Base-by-base conservation (phyloP, 495 filamentous ascomycete species). In the Paragyromitra xinjiangensis region DNA sequence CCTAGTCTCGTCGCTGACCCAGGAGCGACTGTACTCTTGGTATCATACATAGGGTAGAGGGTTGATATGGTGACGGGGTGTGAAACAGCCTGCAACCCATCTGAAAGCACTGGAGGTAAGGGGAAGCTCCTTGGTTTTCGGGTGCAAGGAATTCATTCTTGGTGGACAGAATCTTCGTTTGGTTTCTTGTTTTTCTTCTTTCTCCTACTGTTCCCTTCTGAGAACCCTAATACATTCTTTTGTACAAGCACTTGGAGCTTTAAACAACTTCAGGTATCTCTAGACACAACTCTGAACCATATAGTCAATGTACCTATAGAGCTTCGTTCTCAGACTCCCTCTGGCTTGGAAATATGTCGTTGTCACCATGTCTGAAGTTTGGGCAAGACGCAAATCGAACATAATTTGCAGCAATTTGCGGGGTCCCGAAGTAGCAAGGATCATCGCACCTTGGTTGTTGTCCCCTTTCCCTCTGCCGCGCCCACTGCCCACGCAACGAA, bases 391-490 rank as follows among this genome's bases (percentile, higher is more conserved):
- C 70, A 73, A 77, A 77, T 71, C 74, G 62, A 40, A 77, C 75
- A 77, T 78, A 79, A 79, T 79, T 79, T 78, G 56, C 77, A 79
- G 75, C 74, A 66, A 79, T 79, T 71, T 79, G 34, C 45, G 11
- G 37, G n/a, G 34, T 73, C 77, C 77, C 11, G 45, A 79, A 78
- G 44, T 2, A 76, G 77, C 50, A 79, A 55, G 24, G 77, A 79
- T 79, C 77, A 45, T 45, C 77, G 19, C 39, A 11, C 67, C 67
- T 79, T 78, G 77, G 75, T 66, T 79, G 77, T 79, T 79, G 77
- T 79, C 77, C 59, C 77, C 77, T 79, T 79, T 79, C 77, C 51
- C 75, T 79, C 77, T 79, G 77, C 77, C 77, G 77, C 59, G 39
- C 73, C 69, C 70, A 64, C 66, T 69, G 42, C 76, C 71, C 75